Evolutionary conservation across 2,329 filamentous ascomycete genomes (phyloP).

Genomic region (Botrytis byssoidea): DNA sequence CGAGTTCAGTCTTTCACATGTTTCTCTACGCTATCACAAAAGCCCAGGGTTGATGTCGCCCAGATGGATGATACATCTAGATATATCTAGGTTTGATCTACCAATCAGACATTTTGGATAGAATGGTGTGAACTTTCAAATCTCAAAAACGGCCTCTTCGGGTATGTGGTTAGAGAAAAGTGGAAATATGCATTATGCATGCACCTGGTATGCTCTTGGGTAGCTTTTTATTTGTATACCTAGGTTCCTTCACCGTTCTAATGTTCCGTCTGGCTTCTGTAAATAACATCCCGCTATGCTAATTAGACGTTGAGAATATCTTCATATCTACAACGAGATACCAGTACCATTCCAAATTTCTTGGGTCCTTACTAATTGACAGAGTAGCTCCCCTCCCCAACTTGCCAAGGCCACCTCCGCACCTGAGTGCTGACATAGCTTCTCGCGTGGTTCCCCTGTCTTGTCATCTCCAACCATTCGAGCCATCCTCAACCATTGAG

Average conservation of each 20-base stretch:
- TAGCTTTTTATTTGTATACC: neutral
- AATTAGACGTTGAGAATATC: neutral
- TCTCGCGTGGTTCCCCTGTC: conserved; percentile 17
- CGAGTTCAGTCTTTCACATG: conserved; percentile 9
- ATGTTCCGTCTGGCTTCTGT: neutral
- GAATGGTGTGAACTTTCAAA: neutral
- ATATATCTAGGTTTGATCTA: neutral
- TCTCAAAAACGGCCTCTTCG: neutral
- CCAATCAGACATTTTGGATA: neutral
- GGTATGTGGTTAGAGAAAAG: conserved; percentile 1
- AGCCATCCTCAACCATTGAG: neutral
- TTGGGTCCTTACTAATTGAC: neutral
- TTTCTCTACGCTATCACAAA: neutral
- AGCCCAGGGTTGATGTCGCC: neutral
- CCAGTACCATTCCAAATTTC: neutral
- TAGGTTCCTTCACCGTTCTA: neutral
- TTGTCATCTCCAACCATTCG: conserved; percentile 3
- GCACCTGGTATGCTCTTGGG: neutral
- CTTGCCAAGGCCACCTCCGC: conserved; percentile 4
- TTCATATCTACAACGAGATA: neutral
- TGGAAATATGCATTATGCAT: neutral
- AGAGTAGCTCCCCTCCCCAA: neutral
- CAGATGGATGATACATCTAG: neutral
- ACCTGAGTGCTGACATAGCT: neutral
- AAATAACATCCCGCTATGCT: neutral